A percentile compares a stretch with the other conserved stretches of the same genome.
These are phyloP conservation scores for Prunus mume DNA, from an alignment of 306 rosid genomes.

Conservation along the genomic window DNA sequence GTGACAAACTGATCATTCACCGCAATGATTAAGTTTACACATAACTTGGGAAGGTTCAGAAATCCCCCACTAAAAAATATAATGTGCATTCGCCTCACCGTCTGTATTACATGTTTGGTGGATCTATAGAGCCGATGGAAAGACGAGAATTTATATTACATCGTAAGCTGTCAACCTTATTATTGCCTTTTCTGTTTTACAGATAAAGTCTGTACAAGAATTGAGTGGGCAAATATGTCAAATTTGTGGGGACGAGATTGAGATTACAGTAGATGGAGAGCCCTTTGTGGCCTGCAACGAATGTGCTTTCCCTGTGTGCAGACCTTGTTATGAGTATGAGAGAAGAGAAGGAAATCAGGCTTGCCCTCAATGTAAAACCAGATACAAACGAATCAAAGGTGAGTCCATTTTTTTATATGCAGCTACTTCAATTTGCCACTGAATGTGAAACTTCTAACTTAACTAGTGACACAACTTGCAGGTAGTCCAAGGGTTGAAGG, in stretches of 20 bases:
- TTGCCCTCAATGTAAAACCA: slow-evolving; percentile 91
- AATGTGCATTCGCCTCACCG: neutral
- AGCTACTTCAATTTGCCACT: slow-evolving; percentile 2
- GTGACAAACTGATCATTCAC: slow-evolving; percentile 2
- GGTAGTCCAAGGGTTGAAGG: slow-evolving; percentile 95
- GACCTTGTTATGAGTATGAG: slow-evolving; percentile 86
- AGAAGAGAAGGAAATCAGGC: slow-evolving; percentile 84
- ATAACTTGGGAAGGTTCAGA: neutral
- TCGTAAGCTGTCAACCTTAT: neutral
- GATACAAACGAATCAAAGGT: slow-evolving; percentile 91
- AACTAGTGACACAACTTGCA: slow-evolving; percentile 34
- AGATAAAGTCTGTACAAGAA: slow-evolving; percentile 76
- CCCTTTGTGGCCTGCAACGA: slow-evolving; percentile 93
- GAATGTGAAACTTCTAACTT: slow-evolving; percentile 4
- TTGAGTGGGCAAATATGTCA: slow-evolving; percentile 85
- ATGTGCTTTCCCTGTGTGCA: slow-evolving; percentile 91
- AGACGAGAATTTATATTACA: neutral
- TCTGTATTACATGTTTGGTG: neutral
- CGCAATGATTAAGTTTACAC: neutral
- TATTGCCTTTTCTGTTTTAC: slow-evolving; percentile 25
- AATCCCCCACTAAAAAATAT: neutral
- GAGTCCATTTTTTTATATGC: slow-evolving; percentile 23
- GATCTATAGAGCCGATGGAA: neutral
- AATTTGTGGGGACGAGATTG: slow-evolving; percentile 81
- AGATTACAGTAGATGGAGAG: slow-evolving; percentile 77